phyloP scores from a whole-genome alignment of 148 eudicot species.

The Beta vulgaris region DNA sequence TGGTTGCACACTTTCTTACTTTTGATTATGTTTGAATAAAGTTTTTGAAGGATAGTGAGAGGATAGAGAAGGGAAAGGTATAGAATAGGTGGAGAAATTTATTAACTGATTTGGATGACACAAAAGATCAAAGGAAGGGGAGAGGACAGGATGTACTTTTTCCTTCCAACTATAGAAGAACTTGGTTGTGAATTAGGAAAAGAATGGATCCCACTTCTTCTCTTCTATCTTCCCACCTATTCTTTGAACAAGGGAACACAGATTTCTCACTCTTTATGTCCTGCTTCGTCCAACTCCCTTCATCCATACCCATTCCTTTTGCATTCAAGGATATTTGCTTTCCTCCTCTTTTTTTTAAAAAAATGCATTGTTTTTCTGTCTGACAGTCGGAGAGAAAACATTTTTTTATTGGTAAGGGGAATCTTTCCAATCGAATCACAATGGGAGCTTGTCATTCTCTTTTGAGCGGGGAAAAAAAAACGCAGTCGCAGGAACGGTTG shows the following conservation, averaged over 20 bases:
- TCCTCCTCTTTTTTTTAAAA: not conserved
- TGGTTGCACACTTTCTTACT: not conserved
- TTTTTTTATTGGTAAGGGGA: not conserved
- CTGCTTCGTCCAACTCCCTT: not conserved
- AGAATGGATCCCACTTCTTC: not conserved
- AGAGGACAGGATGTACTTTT: not conserved
- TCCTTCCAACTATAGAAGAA: too few relatives aligned
- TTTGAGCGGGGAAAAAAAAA: too few relatives aligned
- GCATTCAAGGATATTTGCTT: not conserved
- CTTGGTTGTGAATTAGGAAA: too few relatives aligned
- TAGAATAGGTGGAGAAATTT: not conserved
- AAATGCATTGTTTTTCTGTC: not conserved
- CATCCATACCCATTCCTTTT: not conserved
- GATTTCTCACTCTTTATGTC: not conserved
- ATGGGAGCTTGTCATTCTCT: not conserved
- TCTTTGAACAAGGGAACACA: not conserved
- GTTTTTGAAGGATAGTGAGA: not conserved
- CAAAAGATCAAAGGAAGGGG: not conserved
- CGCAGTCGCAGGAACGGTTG: too few relatives aligned
- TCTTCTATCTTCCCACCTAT: too few relatives aligned
- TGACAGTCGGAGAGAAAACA: not conserved
- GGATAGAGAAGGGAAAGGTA: not conserved
- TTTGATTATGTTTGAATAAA: not conserved
- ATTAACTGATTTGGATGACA: not conserved
- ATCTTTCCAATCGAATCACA: not conserved